These are phyloP conservation scores for Rosa hybrid DNA, from an alignment of 331 rosid genomes.

Conservation along the genomic window DNA sequence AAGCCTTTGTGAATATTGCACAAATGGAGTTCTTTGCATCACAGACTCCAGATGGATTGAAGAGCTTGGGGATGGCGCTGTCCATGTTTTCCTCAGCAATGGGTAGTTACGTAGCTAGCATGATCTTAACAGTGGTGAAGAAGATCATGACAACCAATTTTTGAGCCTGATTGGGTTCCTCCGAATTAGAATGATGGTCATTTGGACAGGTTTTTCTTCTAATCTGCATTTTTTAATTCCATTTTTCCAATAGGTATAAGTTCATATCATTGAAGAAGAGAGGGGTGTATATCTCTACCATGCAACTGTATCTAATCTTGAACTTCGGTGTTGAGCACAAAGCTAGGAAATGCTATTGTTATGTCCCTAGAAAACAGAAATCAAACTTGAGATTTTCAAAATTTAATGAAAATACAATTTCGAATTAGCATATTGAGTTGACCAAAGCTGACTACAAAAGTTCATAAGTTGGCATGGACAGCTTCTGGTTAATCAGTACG, in stretches of 20 bases:
- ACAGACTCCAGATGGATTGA: slow-evolving; percentile 52
- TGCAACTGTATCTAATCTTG: slow-evolving; percentile 33
- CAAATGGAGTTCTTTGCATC: slow-evolving; percentile 59
- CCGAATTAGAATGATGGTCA: slow-evolving; percentile 58
- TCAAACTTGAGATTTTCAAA: slow-evolving; percentile 4
- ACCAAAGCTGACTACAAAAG: background rate
- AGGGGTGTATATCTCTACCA: background rate
- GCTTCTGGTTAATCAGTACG: background rate
- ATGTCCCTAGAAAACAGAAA: slow-evolving; percentile 58
- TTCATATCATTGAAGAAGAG: background rate
- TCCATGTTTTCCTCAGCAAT: slow-evolving; percentile 56
- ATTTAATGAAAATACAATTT: background rate
- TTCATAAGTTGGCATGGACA: background rate
- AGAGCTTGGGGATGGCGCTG: slow-evolving; percentile 57
- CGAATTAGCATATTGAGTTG: background rate
- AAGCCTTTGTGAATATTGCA: slow-evolving; percentile 55
- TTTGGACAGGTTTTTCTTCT: slow-evolving; percentile 58
- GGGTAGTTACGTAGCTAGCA: slow-evolving; percentile 51
- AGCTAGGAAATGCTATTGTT: slow-evolving; percentile 72
- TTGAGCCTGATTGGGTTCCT: slow-evolving; percentile 61
- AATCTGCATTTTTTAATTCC: too few species aligned
- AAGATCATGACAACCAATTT: slow-evolving; percentile 42
- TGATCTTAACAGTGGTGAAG: slow-evolving; percentile 48
- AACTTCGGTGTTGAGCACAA: slow-evolving; percentile 45
- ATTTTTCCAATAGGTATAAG: slow-evolving; percentile 48